phyloP scores from a whole-genome alignment of 2,329 filamentous ascomycete genomes.

The Chaetomiaceae sp. region DNA sequence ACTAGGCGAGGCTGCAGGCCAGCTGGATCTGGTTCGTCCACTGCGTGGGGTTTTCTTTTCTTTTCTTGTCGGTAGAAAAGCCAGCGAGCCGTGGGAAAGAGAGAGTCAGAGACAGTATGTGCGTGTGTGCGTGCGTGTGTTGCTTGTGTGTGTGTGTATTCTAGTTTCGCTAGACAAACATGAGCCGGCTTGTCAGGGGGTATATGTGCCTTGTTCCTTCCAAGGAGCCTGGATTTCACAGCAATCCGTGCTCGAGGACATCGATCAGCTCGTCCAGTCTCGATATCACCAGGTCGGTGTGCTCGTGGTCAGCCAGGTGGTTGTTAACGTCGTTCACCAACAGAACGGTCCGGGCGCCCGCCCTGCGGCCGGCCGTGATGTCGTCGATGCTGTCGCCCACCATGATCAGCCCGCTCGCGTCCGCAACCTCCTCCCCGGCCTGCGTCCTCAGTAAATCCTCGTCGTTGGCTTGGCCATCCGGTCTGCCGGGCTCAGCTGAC shows the following conservation, averaged over 20 bases:
- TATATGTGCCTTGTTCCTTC: not conserved
- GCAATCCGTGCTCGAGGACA: constrained; percentile 70
- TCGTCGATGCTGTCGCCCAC: constrained; percentile 84
- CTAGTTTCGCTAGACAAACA: constrained; percentile 11
- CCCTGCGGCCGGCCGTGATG: constrained; percentile 77
- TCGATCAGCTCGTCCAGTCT: constrained; percentile 71
- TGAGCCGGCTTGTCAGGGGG: not conserved
- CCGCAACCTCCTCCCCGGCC: constrained; percentile 28
- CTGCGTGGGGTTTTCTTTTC: not conserved
- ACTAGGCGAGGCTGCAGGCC: constrained; percentile 8
- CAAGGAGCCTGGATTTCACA: not conserved
- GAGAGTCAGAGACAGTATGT: too few species aligned
- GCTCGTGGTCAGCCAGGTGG: constrained; percentile 62
- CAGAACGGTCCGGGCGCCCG: constrained; percentile 86
- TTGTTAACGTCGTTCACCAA: constrained; percentile 77
- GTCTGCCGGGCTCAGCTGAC: constrained; percentile 16
- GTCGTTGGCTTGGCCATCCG: constrained; percentile 17
- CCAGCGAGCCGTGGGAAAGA: not conserved
- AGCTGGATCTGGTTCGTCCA: not conserved
- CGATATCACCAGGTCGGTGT: constrained; percentile 70
- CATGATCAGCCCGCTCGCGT: constrained; percentile 54
- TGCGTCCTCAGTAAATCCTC: constrained; percentile 12
- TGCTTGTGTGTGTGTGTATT: too few species aligned
- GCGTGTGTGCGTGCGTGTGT: too few species aligned
- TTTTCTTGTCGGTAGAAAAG: not conserved